Evolutionary conservation across 2,329 filamentous ascomycete genomes (phyloP).

Genomic region (Colletotrichum liaoningense): DNA sequence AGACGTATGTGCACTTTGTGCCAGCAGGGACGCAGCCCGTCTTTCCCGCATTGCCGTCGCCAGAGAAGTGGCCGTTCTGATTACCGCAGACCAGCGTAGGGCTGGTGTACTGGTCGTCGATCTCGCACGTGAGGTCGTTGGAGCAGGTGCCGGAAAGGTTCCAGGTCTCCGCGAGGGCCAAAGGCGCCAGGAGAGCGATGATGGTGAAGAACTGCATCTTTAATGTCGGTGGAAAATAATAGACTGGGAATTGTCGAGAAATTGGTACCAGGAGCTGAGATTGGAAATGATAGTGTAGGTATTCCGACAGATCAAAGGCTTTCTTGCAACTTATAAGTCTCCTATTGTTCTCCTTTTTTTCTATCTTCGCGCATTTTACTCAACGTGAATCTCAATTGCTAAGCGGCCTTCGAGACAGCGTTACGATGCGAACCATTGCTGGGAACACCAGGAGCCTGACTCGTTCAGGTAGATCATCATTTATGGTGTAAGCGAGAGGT

Average conservation of each 20-base stretch:
- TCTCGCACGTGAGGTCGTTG: background rate
- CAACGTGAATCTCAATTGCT: background rate
- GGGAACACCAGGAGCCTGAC: background rate
- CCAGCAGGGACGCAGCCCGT: background rate
- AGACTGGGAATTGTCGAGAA: background rate
- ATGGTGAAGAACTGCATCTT: constrained; percentile 10
- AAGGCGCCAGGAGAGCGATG: background rate
- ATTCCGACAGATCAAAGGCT: background rate
- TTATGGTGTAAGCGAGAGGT: background rate
- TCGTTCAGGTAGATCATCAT: background rate
- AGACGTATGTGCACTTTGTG: constrained; percentile 11
- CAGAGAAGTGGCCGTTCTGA: background rate
- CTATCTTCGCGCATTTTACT: background rate
- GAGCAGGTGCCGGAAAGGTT: constrained; percentile 8
- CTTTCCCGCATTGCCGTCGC: background rate
- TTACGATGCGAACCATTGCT: background rate
- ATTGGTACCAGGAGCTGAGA: background rate
- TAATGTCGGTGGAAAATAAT: background rate
- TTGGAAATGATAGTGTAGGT: background rate
- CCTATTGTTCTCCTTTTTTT: background rate
- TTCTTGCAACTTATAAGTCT: background rate
- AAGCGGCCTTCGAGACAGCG: background rate
- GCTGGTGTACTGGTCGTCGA: constrained; percentile 5
- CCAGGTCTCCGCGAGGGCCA: background rate
- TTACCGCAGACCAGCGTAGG: background rate